A percentile compares a stretch with the other conserved stretches of the same genome.
phyloP scores from a whole-genome alignment of 495 filamentous ascomycete genomes.

The Annulohypoxylon moriforme region DNA sequence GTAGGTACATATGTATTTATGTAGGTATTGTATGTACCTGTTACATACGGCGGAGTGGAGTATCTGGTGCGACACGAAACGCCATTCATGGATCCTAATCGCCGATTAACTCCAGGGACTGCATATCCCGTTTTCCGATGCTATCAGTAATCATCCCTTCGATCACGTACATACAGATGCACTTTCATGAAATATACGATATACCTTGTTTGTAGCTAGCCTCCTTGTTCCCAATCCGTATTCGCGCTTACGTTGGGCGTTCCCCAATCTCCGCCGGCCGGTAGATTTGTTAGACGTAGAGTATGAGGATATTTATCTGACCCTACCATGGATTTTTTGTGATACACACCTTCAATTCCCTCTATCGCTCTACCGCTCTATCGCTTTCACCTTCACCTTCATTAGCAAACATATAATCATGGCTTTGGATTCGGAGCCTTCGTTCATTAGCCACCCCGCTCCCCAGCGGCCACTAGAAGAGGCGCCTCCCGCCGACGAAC shows the following conservation, averaged over 20 bases:
- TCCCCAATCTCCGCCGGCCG: constrained; percentile 6
- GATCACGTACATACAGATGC: background rate
- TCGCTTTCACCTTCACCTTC: background rate
- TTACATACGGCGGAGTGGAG: background rate
- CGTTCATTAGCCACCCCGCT: constrained; percentile 9
- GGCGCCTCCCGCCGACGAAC: constrained; percentile 29
- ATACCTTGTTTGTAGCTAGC: background rate
- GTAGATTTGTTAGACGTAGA: background rate
- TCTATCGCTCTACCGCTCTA: background rate
- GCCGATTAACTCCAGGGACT: constrained; percentile 31
- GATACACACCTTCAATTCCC: background rate
- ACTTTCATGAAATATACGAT: background rate
- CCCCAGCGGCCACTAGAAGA: constrained; percentile 9
- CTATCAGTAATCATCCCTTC: background rate
- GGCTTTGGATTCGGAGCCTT: constrained; percentile 11
- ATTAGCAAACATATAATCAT: constrained; percentile 1
- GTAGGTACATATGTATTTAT: background rate
- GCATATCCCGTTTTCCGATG: background rate
- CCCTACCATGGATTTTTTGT: constrained; percentile 17
- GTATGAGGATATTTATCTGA: background rate
- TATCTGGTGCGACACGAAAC: background rate
- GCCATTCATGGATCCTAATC: no score
- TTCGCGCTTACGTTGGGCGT: background rate
- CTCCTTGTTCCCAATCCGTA: background rate
- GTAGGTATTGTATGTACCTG: background rate